A percentile compares a stretch with the other conserved stretches of the same genome.
These are phyloP conservation scores for Akebia trifoliata DNA, from an alignment of 164 flowering plant genomes.

Conservation along the genomic window DNA sequence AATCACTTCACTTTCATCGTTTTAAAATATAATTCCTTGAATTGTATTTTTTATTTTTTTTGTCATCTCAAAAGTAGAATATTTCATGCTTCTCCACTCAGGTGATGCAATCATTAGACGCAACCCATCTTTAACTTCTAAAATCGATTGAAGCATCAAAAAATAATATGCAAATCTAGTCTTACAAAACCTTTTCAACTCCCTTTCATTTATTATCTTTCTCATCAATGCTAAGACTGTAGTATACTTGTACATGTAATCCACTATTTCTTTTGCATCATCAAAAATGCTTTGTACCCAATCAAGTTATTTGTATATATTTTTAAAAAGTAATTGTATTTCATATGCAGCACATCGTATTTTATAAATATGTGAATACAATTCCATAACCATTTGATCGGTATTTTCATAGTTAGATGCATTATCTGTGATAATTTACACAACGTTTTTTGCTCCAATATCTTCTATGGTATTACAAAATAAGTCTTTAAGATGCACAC, in stretches of 20 bases:
- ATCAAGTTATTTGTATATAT: background rate
- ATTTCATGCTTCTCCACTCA: background rate
- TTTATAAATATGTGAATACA: background rate
- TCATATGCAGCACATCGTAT: slow-evolving; percentile 2
- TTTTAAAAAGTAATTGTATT: background rate
- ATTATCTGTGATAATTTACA: slow-evolving; percentile 7
- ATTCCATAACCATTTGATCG: background rate
- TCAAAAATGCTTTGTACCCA: background rate
- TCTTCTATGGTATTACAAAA: background rate
- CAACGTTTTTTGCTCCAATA: slow-evolving; percentile 1
- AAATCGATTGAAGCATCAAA: background rate
- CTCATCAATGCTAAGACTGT: background rate
- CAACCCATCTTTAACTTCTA: background rate
- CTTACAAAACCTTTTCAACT: background rate
- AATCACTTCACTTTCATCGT: background rate
- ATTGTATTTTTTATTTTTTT: background rate
- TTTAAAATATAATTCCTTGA: background rate
- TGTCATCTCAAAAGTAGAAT: background rate
- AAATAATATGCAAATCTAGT: background rate
- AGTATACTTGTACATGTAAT: background rate
- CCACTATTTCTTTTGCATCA: too few relatives aligned
- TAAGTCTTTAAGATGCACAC: background rate
- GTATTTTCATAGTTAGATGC: slow-evolving; percentile 6
- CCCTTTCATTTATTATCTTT: background rate
- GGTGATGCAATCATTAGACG: background rate